Percentiles rank a stretch among this genome's conserved stretches.
Conservation (phyloP, 2,329 filamentous ascomycete genomes). For the Aureobasidium mangrovei region DNA sequence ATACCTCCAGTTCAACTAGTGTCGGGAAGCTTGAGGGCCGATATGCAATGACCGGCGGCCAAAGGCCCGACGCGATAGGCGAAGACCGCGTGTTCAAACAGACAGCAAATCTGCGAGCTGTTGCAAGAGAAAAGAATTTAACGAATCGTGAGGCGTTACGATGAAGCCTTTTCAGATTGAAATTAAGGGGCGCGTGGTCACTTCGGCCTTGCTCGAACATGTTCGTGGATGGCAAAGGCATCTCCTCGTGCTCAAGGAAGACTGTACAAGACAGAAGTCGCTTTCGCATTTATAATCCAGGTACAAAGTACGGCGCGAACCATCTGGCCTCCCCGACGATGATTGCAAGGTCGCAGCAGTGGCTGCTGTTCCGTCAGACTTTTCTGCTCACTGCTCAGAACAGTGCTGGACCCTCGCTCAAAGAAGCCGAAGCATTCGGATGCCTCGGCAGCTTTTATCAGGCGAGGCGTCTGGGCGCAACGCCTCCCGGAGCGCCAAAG, state of each 20-base stretch:
- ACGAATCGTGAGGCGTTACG: not conserved
- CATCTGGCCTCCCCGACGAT: not conserved
- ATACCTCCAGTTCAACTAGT: no score
- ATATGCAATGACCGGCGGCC: not conserved
- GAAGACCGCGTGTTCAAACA: not conserved
- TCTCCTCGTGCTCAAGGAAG: not conserved
- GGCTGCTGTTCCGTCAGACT: not conserved
- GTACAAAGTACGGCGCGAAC: not conserved
- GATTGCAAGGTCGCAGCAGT: not conserved
- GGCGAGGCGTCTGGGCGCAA: slow-evolving; percentile 4
- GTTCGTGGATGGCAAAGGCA: not conserved
- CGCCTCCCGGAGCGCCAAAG: not conserved
- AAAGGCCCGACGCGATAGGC: slow-evolving; percentile 7
- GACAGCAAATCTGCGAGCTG: not conserved
- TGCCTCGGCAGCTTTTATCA: slow-evolving; percentile 1
- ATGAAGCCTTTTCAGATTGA: not conserved
- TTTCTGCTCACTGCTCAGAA: not conserved
- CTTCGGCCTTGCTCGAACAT: not conserved
- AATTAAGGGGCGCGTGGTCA: not conserved
- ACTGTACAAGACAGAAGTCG: not conserved
- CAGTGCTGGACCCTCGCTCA: not conserved
- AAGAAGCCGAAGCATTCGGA: not conserved
- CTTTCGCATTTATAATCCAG: not conserved
- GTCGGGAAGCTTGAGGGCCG: no score
- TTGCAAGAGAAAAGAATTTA: not conserved